phyloP scores from a whole-genome alignment of 75 land plant genomes.

The Sequoia sempervirens region DNA sequence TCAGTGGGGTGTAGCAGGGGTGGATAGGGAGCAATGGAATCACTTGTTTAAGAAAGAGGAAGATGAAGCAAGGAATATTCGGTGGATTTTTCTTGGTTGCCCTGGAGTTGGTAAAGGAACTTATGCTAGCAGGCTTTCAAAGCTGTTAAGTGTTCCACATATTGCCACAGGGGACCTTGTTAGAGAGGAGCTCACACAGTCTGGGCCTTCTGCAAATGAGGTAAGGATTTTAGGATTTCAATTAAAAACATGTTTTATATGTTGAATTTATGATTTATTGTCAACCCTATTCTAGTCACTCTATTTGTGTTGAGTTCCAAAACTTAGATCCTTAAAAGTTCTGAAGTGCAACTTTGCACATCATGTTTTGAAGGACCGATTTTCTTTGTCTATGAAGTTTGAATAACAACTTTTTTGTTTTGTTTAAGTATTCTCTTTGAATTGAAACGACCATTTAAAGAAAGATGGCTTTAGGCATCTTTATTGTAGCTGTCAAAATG shows the following conservation, averaged over 20 bases:
- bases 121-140: constrained; percentile 81
- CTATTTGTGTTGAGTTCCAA: background rate
- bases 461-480: background rate
- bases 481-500: background rate
- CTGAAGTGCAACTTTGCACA: background rate
- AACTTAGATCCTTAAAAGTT: background rate
- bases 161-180: constrained; percentile 97
- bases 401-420: background rate
- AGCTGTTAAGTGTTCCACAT: constrained; percentile 70
- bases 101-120: constrained; percentile 99
- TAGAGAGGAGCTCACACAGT: constrained; percentile 60
- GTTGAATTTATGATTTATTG: background rate
- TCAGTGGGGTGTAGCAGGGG: constrained; percentile 10
- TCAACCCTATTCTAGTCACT: background rate
- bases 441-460: background rate
- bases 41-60: constrained; percentile 2
- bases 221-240: background rate
- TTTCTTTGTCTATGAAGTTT: background rate
- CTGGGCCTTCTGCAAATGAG: constrained; percentile 62
- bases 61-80: constrained; percentile 36
- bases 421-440: background rate
- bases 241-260: background rate
- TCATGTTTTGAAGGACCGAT: background rate
- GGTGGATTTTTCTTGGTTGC: constrained; percentile 92
- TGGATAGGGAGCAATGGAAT: constrained; percentile 11